phyloP scores from a whole-genome alignment of 2,329 filamentous ascomycete species.

The Xylariaceae sp. region DNA sequence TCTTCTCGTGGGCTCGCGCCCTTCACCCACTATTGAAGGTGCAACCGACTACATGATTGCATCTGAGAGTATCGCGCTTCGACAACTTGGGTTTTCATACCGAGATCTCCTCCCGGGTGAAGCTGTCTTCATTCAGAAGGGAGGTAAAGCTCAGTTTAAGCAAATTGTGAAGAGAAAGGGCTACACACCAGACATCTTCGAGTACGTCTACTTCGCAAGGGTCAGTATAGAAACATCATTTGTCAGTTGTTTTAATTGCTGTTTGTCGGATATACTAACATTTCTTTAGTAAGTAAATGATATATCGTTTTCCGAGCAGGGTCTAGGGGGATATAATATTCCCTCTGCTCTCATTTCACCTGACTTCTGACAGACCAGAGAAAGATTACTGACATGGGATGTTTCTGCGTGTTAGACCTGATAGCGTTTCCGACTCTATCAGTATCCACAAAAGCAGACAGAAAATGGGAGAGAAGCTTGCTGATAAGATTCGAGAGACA shows the following conservation, averaged over 20 bases:
- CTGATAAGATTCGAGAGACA: slow-evolving; percentile 60
- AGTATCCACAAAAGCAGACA: slow-evolving; percentile 66
- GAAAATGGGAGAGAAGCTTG: slow-evolving; percentile 72
- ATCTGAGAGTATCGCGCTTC: slow-evolving; percentile 71
- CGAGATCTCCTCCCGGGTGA: slow-evolving; percentile 69
- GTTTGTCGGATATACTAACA: too few species aligned
- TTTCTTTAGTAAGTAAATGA: too few species aligned
- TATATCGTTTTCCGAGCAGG: neutral
- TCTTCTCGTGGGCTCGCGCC: slow-evolving; percentile 65
- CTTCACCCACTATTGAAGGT: slow-evolving; percentile 50
- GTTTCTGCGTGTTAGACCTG: slow-evolving; percentile 8
- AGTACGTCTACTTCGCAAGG: slow-evolving; percentile 70
- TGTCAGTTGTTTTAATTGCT: too few species aligned
- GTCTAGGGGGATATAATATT: slow-evolving; percentile 58
- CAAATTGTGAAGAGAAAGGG: slow-evolving; percentile 61
- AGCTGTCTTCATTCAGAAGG: slow-evolving; percentile 73
- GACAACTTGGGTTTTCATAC: slow-evolving; percentile 67
- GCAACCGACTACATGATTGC: slow-evolving; percentile 77
- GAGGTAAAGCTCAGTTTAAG: slow-evolving; percentile 62
- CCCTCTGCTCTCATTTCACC: slow-evolving; percentile 23
- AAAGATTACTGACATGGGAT: too few species aligned
- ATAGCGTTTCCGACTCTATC: slow-evolving; percentile 11
- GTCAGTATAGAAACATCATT: too few species aligned
- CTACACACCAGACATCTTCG: slow-evolving; percentile 60
- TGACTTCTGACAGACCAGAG: too few species aligned